Percentiles rank a stretch among this genome's conserved stretches.
Evolutionary conservation across 805 yeast genomes (phyloP).

Genomic region (Candida coquimbonensis): DNA sequence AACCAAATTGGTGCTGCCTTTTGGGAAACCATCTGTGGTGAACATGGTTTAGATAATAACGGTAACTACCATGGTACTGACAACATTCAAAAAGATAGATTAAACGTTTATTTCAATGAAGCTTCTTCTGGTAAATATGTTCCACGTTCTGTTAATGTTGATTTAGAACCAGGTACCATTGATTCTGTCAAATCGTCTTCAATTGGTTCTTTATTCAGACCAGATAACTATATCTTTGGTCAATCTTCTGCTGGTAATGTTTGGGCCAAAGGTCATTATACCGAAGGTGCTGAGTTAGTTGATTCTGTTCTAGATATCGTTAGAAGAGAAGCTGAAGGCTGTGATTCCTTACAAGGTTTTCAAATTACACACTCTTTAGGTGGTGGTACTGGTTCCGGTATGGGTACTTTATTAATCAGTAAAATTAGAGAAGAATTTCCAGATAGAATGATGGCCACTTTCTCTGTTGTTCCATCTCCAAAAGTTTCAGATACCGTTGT

Average conservation of each 20-base stretch:
- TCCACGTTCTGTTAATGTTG: constrained; percentile 95
- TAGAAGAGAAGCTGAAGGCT: constrained; percentile 92
- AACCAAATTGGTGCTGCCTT: constrained; percentile 95
- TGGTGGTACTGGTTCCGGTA: constrained; percentile 99
- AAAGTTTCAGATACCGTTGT: constrained; percentile 95
- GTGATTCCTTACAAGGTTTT: constrained; percentile 97
- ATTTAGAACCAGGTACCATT: constrained; percentile 94
- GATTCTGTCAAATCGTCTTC: constrained; percentile 94
- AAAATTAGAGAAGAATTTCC: constrained; percentile 90
- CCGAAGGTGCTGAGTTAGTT: constrained; percentile 91
- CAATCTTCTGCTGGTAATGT: constrained; percentile 99
- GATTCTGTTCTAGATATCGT: constrained; percentile 93
- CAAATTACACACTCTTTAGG: constrained; percentile 95
- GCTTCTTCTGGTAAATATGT: constrained; percentile 95
- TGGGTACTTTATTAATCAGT: constrained; percentile 89
- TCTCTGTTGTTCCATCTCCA: constrained; percentile 98
- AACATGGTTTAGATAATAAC: constrained; percentile 71
- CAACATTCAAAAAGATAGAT: constrained; percentile 74
- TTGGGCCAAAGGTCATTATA: constrained; percentile 98
- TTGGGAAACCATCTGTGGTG: constrained; percentile 89
- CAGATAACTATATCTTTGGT: constrained; percentile 94
- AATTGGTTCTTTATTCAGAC: constrained; percentile 90
- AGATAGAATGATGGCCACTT: constrained; percentile 94
- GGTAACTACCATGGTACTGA: constrained; percentile 64
- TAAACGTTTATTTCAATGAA: constrained; percentile 91